Conservation (phyloP, 2,329 filamentous ascomycete genomes). For the Alternaria consortialis region DNA sequence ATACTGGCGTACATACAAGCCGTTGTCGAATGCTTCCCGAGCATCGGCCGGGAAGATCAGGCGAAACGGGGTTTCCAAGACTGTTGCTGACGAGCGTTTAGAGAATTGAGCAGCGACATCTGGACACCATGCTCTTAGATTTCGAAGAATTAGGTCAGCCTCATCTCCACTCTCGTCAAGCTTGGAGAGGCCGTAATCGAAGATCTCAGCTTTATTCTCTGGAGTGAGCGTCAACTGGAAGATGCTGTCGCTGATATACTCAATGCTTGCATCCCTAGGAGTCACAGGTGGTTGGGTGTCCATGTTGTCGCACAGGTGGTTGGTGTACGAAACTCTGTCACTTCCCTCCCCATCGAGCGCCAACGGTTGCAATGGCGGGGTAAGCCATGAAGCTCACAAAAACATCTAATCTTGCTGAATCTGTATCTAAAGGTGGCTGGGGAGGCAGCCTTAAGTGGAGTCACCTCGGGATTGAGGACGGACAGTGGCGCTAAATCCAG, state of each 20-base stretch:
- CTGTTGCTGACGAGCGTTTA: conserved; percentile 14
- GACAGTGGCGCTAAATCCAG: neutral
- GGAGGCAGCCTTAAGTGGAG: neutral
- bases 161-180: conserved; percentile 11
- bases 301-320: neutral
- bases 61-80: conserved; percentile 25
- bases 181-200: conserved; percentile 16
- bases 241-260: conserved; percentile 12
- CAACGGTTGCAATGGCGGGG: neutral
- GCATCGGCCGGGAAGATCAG: conserved; percentile 20
- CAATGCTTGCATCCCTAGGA: conserved; percentile 3
- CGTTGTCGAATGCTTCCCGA: conserved; percentile 16
- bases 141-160: conserved; percentile 10
- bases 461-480: neutral
- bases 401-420: neutral
- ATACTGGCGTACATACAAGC: conserved; percentile 25
- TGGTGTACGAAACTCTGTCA: neutral
- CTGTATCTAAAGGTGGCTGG: neutral
- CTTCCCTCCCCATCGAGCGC: neutral
- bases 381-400: neutral
- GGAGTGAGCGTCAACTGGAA: conserved; percentile 16
- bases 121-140: conserved; percentile 19
- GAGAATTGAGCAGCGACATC: conserved; percentile 8
- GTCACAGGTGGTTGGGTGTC: neutral
- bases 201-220: conserved; percentile 23